Evolutionary conservation across 1,139 yeast species (phyloP).

Genomic region (Debaryomycetaceae sp.): DNA sequence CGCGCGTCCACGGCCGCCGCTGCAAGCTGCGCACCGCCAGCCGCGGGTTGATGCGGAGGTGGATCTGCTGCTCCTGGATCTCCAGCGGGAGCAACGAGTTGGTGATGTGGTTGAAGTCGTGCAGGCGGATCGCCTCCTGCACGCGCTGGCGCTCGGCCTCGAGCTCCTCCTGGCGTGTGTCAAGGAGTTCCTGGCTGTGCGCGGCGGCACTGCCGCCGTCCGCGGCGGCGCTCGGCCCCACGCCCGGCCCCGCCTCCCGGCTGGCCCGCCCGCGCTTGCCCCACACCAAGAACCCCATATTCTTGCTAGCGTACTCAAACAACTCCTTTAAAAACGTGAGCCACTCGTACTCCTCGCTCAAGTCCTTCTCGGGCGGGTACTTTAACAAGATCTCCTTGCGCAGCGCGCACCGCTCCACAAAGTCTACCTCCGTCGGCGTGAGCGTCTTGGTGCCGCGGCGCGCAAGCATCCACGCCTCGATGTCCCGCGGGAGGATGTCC

Average conservation of each 20-base stretch:
- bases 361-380: constrained; percentile 37
- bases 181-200: constrained; percentile 24
- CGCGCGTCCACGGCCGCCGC: constrained; percentile 80
- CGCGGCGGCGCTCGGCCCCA: background rate
- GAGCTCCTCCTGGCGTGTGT: constrained; percentile 5
- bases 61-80: constrained; percentile 43
- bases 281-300: constrained; percentile 69
- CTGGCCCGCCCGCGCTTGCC: constrained; percentile 50
- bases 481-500: constrained; percentile 67
- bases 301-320: constrained; percentile 72
- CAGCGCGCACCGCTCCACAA: constrained; percentile 62
- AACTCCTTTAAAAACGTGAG: constrained; percentile 66
- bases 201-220: constrained; percentile 14
- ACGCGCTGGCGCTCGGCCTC: constrained; percentile 9
- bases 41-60: constrained; percentile 30
- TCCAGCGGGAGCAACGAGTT: constrained; percentile 42
- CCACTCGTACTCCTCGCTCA: constrained; percentile 70
- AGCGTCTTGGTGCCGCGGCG: constrained; percentile 40
- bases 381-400: constrained; percentile 59
- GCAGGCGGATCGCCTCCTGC: constrained; percentile 10
- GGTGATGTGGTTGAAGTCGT: constrained; percentile 22
- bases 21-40: constrained; percentile 24
- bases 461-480: constrained; percentile 51
- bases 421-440: constrained; percentile 70
- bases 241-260: constrained; percentile 12